Base-by-base conservation (phyloP, 2,329 filamentous ascomycete genomes). In the Aspergillus transmontanensis region DNA sequence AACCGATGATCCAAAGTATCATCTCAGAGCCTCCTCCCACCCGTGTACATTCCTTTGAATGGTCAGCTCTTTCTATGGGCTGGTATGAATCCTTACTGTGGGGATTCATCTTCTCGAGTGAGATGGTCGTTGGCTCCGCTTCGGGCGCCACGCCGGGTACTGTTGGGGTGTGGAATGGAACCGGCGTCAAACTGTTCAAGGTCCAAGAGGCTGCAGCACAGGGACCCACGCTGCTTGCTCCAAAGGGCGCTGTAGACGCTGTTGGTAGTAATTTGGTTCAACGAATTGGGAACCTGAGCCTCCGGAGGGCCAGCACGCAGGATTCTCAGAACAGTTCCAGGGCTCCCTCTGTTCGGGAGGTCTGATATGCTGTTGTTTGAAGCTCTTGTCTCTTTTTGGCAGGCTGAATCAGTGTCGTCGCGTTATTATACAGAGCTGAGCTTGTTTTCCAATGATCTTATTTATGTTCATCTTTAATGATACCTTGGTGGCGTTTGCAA, bases 61-160 rank as follows among this genome's bases (percentile, higher is more conserved):
- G 94, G 94, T 94, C 93, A 3, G 89, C 92, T 0, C 83, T 97
- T 39, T 91, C 92, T 0, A 84, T 98, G 57, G 94, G 94, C 56
- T 98, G 95, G 95, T 97, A 98, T 76, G 93, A 97, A 78, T 94
- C 92, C 6, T 83, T 98, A 14, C 84, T 99, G 11, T 99, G 95
- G 95, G 90, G 93, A 19, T 92, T 97, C 70, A 88, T 97, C 59
- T 98, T 97, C 76, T 89, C 91, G 32, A 90, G 89, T 71, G 95
- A 99, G 80, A 92, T 97, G 89, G 88, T 93, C 62, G 79, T 81
- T 14, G 79, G 78, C 5, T 76, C 79, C 6, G 76, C 77, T 36
- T 73, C 76, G 23, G 79, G 79, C 36, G 76, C 77, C 19, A 87
- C 90, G 0, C 94, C 90, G 74, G 94, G 94, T 34, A 94, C 92